These are phyloP conservation scores for Dinochytrium kinnereticum DNA, from an alignment of 371 early-diverging fungal genomes.

Conservation along the genomic window DNA sequence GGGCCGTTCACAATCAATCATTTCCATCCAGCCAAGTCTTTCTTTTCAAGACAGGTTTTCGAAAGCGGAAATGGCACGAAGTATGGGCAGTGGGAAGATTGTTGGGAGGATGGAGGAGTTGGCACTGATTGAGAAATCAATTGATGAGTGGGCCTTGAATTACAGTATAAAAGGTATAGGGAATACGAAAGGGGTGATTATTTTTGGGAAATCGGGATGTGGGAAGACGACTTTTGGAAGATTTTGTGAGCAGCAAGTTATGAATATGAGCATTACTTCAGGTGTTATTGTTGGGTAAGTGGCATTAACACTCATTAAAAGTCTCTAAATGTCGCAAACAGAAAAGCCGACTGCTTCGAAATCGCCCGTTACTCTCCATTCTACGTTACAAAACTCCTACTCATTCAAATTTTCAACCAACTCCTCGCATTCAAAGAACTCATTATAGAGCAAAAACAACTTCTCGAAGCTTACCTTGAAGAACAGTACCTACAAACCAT, in stretches of 20 bases:
- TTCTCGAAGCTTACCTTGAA: background rate
- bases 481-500: no score
- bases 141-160: background rate
- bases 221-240: slow-evolving; percentile 5
- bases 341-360: slow-evolving; percentile 4
- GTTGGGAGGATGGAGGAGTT: background rate
- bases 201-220: slow-evolving; percentile 16
- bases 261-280: no score
- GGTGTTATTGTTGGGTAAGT: background rate
- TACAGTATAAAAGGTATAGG: background rate
- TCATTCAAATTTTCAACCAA: background rate
- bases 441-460: background rate
- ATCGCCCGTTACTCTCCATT: background rate
- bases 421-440: background rate
- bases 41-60: no score
- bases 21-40: no score
- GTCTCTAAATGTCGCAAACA: background rate
- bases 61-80: background rate
- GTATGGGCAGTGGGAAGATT: background rate
- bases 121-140: background rate
- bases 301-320: background rate
- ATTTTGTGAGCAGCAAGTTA: background rate
- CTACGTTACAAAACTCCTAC: background rate
- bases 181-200: background rate
- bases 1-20: no score